Conservation (phyloP, 2,329 filamentous ascomycete species). For the Tolypocladium pustulatum region DNA sequence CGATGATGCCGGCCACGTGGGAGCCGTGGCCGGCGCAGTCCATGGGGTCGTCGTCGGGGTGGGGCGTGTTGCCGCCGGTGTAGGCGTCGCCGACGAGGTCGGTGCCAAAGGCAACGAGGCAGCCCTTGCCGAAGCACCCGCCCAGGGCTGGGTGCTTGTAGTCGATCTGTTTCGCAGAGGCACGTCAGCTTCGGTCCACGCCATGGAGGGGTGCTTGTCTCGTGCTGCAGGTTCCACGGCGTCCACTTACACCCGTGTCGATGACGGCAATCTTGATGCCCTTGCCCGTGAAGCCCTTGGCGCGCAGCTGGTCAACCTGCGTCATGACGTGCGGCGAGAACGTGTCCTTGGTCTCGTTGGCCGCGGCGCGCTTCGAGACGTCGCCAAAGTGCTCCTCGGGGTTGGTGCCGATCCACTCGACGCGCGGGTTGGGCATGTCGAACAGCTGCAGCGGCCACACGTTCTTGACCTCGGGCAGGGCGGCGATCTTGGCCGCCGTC, state of each 20-base stretch:
- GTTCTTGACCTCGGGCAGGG: slow-evolving; percentile 33
- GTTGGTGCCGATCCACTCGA: slow-evolving; percentile 31
- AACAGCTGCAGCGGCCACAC: slow-evolving; percentile 38
- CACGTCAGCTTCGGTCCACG: neutral
- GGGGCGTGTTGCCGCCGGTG: slow-evolving; percentile 25
- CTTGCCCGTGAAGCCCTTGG: slow-evolving; percentile 35
- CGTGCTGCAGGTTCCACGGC: neutral
- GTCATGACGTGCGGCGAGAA: slow-evolving; percentile 45
- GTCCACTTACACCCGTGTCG: slow-evolving; percentile 40
- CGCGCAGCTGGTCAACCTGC: slow-evolving; percentile 42
- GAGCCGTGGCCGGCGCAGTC: slow-evolving; percentile 50
- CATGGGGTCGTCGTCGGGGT: slow-evolving; percentile 40
- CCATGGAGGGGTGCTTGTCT: neutral
- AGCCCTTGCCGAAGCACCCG: slow-evolving; percentile 50
- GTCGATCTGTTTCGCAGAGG: slow-evolving; percentile 33
- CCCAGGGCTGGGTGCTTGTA: slow-evolving; percentile 54
- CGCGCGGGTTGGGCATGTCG: slow-evolving; percentile 31
- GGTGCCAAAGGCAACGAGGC: slow-evolving; percentile 44
- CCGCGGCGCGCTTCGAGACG: slow-evolving; percentile 9
- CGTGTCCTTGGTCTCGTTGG: slow-evolving; percentile 18
- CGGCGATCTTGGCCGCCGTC: slow-evolving; percentile 28
- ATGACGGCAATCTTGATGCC: slow-evolving; percentile 43
- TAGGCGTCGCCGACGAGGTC: slow-evolving; percentile 49
- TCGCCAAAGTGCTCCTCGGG: slow-evolving; percentile 10
- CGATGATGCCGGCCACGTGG: slow-evolving; percentile 52